Base-by-base conservation (phyloP, 73 alveolate genomes). In the Paramecium sonneborni region DNA sequence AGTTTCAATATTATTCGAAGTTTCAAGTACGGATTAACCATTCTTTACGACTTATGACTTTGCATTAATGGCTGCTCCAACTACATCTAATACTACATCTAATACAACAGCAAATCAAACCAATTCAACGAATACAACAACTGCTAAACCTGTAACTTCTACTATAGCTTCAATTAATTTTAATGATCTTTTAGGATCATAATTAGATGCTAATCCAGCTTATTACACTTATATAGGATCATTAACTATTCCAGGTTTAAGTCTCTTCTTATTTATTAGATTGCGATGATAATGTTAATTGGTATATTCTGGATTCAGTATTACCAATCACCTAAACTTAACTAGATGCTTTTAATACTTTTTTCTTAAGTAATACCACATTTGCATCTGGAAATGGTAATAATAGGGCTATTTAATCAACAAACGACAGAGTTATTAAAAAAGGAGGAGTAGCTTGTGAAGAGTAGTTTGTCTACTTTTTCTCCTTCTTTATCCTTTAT, bases 401-500 rank as follows among this genome's bases (percentile, higher is more conserved):
- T 46, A 88, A 67, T 15, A 88, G 94, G 34, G 88, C 70, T 8
- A 14, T 88, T 7, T 24, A 70, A 52, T 32, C 76, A 21, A 35
- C 69, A 21, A 88, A 88, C 52, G 94, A 82, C 26, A 88, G 94
- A 88, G 20, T 91, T 3, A 72, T 88, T 8, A 69, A 88, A 41
- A 41, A 69, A 39, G 94, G 94, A 68, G 87, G 87, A 28, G 90
- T 88, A 2, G 48, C 85, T 28, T 88, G 94, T 37, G 94, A 88
- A 34, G 94, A 88, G 57, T 88, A 88, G 55, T 88, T 88, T n/a
- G 87, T 88, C 41, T 88, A 88, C 41, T 88, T 88, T 72, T 88
- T 88, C 94, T 88, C 94, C 90, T 88, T 88, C 67, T 88, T 88
- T 41, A 88, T 88, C 85, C 88, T 88, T 9, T 88, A 88, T 85